Percentiles rank a stretch among this genome's conserved stretches.
These are phyloP conservation scores for Trichosporon faecale DNA, from an alignment of 1,284 basidiomycete genomes.

Conservation along the genomic window DNA sequence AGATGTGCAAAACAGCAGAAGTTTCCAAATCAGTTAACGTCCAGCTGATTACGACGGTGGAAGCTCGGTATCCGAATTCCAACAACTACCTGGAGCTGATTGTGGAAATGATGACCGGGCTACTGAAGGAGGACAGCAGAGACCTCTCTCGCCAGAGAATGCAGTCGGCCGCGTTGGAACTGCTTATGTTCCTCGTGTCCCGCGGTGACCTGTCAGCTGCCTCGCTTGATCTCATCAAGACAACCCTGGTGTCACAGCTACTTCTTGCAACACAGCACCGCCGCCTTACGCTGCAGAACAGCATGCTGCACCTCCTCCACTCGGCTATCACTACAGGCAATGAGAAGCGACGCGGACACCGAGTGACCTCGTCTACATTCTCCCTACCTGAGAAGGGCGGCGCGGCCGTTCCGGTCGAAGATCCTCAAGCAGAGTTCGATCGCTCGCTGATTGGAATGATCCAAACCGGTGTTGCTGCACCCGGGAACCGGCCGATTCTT, in stretches of 20 bases:
- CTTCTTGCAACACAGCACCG: constrained; percentile 67
- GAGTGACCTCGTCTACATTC: constrained; percentile 28
- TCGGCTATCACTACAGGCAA: constrained; percentile 67
- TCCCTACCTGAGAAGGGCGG: constrained; percentile 22
- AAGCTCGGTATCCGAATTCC: constrained; percentile 17
- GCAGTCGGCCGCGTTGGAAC: constrained; percentile 72
- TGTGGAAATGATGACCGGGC: constrained; percentile 13
- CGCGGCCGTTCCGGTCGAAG: background rate
- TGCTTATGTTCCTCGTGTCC: constrained; percentile 75
- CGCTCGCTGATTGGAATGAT: constrained; percentile 68
- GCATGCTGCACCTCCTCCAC: constrained; percentile 85
- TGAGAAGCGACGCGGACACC: constrained; percentile 32
- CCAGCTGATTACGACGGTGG: constrained; percentile 11
- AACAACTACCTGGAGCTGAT: constrained; percentile 25
- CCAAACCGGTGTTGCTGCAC: constrained; percentile 70
- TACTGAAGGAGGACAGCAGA: background rate
- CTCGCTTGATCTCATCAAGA: constrained; percentile 65
- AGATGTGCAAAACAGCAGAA: constrained; percentile 33
- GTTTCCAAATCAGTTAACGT: constrained; percentile 27
- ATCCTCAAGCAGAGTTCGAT: constrained; percentile 26
- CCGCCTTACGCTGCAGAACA: constrained; percentile 81
- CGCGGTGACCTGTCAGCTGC: constrained; percentile 69
- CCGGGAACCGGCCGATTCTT: constrained; percentile 70
- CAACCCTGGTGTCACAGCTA: constrained; percentile 69
- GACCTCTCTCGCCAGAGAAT: constrained; percentile 38